Evolutionary conservation across 371 early-diverging fungal genomes (phyloP), one percentile per base, ranked within the genome.

Genomic region (Cokeromyces recurvatus): DNA sequence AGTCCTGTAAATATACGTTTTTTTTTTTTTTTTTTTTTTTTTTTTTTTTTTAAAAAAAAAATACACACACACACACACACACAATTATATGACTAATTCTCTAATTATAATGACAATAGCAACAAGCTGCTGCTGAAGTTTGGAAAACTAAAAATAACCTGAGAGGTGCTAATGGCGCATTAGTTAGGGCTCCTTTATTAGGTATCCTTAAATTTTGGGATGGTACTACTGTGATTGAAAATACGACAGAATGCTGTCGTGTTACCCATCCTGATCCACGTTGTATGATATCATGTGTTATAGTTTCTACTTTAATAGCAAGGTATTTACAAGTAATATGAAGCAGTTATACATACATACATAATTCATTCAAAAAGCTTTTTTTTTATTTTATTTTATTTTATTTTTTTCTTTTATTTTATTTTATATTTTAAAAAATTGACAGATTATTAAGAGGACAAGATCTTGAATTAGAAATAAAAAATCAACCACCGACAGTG

Each of bases 261-360:
- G 71, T 81, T 27, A 82, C 84, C 6, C 85, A 84, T 42, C 80
- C 84, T n/a, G 85, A 87, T 52, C 82, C 81, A 32, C 67, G 84
- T 3, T 83, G 82, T 47, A 59, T 82, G 55, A 66, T 82, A 20
- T 71, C 79, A 25, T 81, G 81, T 48, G 62, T 78, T 2, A 61
- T 84, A 31, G 61, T 78, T 1, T 75, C 80, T 12, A 72, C 69
- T 12, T 43, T 86, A 38, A 68, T 85, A 19, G 75, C 84, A n/a
- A 68, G 79, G 45, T 64, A 81, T 14, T n/a, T n/a, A n/a, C n/a
- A n/a, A n/a, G n/a, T n/a, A n/a, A n/a, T n/a, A 16, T 12, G 12
- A 35, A 1, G 2, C n/a, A n/a, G n/a, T n/a, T n/a, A n/a, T n/a
- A n/a, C n/a, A n/a, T n/a, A n/a, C n/a, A n/a, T n/a, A n/a, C n/a